These are phyloP conservation scores for Letharia lupina DNA, from an alignment of 495 filamentous ascomycete species.

Conservation along the genomic window DNA sequence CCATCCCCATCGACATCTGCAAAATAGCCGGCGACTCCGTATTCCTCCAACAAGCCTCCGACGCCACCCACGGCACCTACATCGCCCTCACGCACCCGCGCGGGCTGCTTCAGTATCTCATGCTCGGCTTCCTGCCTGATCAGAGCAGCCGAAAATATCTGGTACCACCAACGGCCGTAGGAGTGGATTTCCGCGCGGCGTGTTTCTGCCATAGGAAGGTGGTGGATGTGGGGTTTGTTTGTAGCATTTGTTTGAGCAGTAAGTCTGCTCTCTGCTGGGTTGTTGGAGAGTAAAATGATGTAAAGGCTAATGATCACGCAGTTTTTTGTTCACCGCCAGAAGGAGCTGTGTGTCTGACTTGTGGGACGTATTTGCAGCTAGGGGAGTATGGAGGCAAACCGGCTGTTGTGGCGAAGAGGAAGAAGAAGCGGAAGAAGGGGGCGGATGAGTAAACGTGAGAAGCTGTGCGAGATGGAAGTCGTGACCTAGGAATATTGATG, in stretches of 20 bases:
- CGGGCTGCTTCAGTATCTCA: conserved; percentile 80
- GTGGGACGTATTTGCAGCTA: conserved; percentile 71
- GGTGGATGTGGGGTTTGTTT: conserved; percentile 89
- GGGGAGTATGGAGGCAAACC: conserved; percentile 68
- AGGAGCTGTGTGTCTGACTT: conserved; percentile 75
- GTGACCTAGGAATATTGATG: neutral
- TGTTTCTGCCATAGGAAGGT: conserved; percentile 94
- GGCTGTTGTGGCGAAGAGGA: conserved; percentile 60
- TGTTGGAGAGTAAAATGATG: neutral
- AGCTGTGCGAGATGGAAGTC: neutral
- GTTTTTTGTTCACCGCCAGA: conserved; percentile 59
- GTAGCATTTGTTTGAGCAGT: conserved; percentile 89
- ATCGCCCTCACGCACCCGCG: conserved; percentile 57
- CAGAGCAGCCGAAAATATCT: conserved; percentile 56
- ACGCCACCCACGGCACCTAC: conserved; percentile 84
- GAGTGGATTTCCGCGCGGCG: conserved; percentile 91
- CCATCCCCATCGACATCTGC: conserved; percentile 83
- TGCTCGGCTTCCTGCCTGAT: conserved; percentile 88
- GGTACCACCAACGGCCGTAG: conserved; percentile 68
- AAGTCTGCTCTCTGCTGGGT: conserved; percentile 25
- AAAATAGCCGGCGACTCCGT: conserved; percentile 77
- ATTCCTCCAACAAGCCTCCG: conserved; percentile 90
- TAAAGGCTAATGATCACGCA: conserved; percentile 19
- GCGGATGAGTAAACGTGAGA: conserved; percentile 32
- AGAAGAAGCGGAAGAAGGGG: conserved; percentile 56